phyloP scores from a whole-genome alignment of 1,284 basidiomycete genomes.

The Microbotryum silenes-acaulis region DNA sequence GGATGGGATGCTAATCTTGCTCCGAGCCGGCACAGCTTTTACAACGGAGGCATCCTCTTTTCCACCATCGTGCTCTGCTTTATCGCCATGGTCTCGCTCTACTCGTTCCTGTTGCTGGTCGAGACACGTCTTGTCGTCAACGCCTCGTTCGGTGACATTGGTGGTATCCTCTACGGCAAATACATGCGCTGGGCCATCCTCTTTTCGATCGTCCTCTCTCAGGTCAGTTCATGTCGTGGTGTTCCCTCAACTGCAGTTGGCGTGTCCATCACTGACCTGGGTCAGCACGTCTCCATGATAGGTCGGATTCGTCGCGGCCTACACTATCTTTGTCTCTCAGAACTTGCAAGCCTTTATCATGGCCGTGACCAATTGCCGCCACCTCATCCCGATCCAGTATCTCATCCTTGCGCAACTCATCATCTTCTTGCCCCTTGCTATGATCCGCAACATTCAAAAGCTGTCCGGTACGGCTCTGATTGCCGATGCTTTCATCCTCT shows the following conservation, averaged over 20 bases:
- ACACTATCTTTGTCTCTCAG: conserved; percentile 77
- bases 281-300: neutral
- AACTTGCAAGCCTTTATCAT: conserved; percentile 60
- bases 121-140: conserved; percentile 81
- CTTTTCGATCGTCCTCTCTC: conserved; percentile 77
- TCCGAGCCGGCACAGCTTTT: conserved; percentile 54
- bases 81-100: conserved; percentile 82
- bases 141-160: conserved; percentile 94
- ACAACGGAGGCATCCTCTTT: conserved; percentile 91
- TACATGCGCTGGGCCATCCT: conserved; percentile 89
- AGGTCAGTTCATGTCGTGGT: conserved; percentile 52
- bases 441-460: conserved; percentile 84
- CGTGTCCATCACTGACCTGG: neutral
- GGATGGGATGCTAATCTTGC: neutral
- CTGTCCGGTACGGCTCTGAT: conserved; percentile 84
- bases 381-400: conserved; percentile 60
- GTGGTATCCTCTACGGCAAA: conserved; percentile 81
- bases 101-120: conserved; percentile 88
- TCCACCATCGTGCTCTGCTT: conserved; percentile 68
- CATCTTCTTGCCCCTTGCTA: conserved; percentile 76
- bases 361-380: conserved; percentile 71
- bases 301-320: conserved; percentile 68
- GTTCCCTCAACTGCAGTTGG: conserved; percentile 33
- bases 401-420: conserved; percentile 78
- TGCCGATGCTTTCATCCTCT: conserved; percentile 90